phyloP scores from a whole-genome alignment of 2,329 filamentous ascomycete species.

The Malbranchea zuffiana region DNA sequence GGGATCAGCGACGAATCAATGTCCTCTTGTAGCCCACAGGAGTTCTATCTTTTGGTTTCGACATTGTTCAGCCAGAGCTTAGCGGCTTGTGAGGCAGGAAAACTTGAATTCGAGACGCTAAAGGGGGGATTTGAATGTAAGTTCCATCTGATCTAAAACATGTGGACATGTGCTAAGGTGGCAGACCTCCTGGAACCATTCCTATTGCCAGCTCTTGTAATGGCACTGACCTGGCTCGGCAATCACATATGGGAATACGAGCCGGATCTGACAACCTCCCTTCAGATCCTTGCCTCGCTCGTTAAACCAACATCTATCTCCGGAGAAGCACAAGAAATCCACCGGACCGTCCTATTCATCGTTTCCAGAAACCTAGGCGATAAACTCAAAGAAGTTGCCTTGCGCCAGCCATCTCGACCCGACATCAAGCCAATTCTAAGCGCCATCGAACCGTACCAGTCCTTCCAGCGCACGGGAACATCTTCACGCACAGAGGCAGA shows the following conservation, averaged over 20 bases:
- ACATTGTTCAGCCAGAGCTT: constrained; percentile 53
- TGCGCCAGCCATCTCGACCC: constrained; percentile 39
- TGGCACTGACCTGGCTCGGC: constrained; percentile 49
- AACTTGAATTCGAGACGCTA: constrained; percentile 47
- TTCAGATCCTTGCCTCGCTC: constrained; percentile 47
- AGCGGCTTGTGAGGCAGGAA: constrained; percentile 45
- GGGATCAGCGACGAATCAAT: constrained; percentile 55
- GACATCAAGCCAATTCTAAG: constrained; percentile 45
- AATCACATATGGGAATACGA: constrained; percentile 44
- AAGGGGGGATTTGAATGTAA: constrained; percentile 53
- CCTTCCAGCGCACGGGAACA: constrained; percentile 41
- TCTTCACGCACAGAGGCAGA: constrained; percentile 41
- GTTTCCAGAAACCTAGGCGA: constrained; percentile 42
- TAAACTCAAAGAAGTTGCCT: constrained; percentile 42
- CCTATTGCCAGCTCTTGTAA: constrained; percentile 49
- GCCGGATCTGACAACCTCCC: constrained; percentile 40
- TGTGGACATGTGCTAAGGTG: constrained; percentile 10
- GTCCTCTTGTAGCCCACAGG: constrained; percentile 52
- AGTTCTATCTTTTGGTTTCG: constrained; percentile 52
- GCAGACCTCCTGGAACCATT: constrained; percentile 53
- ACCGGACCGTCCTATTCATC: constrained; percentile 48
- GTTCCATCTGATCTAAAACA: constrained; percentile 20
- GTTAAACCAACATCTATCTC: constrained; percentile 48
- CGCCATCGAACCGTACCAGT: constrained; percentile 40
- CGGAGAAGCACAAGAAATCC: constrained; percentile 50